These are phyloP conservation scores for Dendryphion nanum DNA, from an alignment of 2,329 filamentous ascomycete genomes.

Conservation along the genomic window DNA sequence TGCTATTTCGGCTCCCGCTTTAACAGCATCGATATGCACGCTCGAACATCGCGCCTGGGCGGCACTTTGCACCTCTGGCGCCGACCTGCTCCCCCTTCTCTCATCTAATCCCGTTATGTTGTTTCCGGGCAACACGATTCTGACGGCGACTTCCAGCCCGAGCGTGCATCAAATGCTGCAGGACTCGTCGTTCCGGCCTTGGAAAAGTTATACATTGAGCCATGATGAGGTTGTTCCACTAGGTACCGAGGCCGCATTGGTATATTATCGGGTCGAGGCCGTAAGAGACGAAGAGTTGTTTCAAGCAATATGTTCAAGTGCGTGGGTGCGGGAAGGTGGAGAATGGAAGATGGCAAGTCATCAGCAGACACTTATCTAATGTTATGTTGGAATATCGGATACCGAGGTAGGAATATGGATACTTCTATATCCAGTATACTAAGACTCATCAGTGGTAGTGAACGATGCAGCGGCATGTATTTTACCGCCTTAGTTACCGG, in stretches of 20 bases:
- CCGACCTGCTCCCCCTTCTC: constrained; percentile 31
- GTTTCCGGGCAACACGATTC: constrained; percentile 36
- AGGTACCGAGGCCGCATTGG: constrained; percentile 20
- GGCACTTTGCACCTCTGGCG: constrained; percentile 32
- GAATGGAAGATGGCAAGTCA: constrained; percentile 29
- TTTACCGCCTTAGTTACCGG: too few relatives aligned
- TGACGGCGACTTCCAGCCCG: constrained; percentile 32
- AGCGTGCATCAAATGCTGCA: constrained; percentile 20
- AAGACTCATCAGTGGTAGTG: too few relatives aligned
- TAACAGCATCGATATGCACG: constrained; percentile 26
- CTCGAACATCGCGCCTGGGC: constrained; percentile 37
- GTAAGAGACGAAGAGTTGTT: constrained; percentile 15
- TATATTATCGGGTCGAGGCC: constrained; percentile 26
- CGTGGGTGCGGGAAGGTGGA: constrained; percentile 20
- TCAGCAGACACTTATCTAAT: constrained; percentile 28
- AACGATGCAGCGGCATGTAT: too few relatives aligned
- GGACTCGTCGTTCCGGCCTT: constrained; percentile 17
- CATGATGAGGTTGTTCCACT: constrained; percentile 26
- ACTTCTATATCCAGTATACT: too few relatives aligned
- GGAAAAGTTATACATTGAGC: constrained; percentile 24
- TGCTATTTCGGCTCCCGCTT: constrained; percentile 11
- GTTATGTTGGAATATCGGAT: too few relatives aligned
- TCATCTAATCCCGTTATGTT: constrained; percentile 41
- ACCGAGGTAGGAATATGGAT: too few relatives aligned
- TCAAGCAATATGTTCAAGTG: constrained; percentile 25